A percentile compares a stretch with the other conserved stretches of the same genome.
These are phyloP conservation scores for Chytriomyces sp. DNA, from an alignment of 192 early-diverging fungal species.

Conservation along the genomic window DNA sequence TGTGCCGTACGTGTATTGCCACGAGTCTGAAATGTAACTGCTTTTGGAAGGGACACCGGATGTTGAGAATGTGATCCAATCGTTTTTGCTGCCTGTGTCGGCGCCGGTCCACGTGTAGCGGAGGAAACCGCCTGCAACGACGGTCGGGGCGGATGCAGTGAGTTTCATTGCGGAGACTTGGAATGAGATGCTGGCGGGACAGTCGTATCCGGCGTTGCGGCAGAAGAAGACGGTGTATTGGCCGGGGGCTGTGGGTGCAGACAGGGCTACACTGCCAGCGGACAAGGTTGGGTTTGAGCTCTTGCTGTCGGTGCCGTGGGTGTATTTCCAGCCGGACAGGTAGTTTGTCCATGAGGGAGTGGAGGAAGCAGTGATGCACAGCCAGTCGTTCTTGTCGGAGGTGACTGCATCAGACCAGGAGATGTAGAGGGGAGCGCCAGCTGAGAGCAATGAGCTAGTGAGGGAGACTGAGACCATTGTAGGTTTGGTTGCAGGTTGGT, in stretches of 20 bases:
- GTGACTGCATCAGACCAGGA: neutral
- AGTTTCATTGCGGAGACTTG: neutral
- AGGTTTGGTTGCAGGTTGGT: no score
- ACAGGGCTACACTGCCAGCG: neutral
- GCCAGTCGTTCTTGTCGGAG: conserved; percentile 16
- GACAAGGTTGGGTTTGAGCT: neutral
- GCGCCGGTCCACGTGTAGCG: neutral
- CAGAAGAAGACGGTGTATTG: conserved; percentile 7
- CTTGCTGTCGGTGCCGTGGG: neutral
- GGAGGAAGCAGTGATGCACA: neutral
- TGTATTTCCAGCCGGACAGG: conserved; percentile 13
- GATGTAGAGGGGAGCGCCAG: no score
- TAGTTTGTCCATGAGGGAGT: conserved; percentile 2
- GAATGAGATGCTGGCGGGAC: neutral
- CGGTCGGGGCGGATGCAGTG: neutral
- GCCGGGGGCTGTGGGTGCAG: neutral
- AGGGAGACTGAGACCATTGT: no score
- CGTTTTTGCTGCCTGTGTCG: neutral
- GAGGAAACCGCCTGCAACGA: conserved; percentile 8
- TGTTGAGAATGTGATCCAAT: conserved; percentile 1
- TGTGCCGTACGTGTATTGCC: conserved; percentile 31
- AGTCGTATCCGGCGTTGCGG: neutral
- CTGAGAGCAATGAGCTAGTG: no score
- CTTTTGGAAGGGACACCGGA: neutral
- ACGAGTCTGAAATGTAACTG: conserved; percentile 13